These are phyloP conservation scores for Aspergillus novofumigatus DNA, from an alignment of 2,329 filamentous ascomycete genomes.

Conservation along the genomic window DNA sequence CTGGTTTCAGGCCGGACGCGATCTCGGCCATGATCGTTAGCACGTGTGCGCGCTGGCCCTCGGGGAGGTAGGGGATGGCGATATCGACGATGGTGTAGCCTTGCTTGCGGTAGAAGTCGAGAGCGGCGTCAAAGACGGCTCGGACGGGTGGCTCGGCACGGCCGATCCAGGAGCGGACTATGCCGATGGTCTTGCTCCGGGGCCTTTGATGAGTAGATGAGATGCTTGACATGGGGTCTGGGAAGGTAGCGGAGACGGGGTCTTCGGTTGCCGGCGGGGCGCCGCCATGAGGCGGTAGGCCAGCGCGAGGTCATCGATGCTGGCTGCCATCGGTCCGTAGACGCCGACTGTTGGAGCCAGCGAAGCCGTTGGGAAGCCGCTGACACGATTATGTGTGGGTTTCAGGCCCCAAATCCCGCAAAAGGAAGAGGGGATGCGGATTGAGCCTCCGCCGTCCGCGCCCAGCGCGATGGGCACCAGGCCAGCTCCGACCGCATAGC, in stretches of 20 bases:
- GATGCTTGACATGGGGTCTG: conserved; percentile 45
- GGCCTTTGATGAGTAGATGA: conserved; percentile 33
- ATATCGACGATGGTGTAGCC: conserved; percentile 45
- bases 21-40: conserved; percentile 73
- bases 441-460: conserved; percentile 70
- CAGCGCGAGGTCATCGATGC: conserved; percentile 70
- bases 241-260: conserved; percentile 59
- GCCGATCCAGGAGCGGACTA: conserved; percentile 66
- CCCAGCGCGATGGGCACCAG: conserved; percentile 69
- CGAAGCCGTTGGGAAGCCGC: conserved; percentile 54
- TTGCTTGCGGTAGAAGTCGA: conserved; percentile 50
- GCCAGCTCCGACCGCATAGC: conserved; percentile 65
- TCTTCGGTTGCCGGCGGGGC: conserved; percentile 57
- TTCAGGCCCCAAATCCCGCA: conserved; percentile 83
- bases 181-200: conserved; percentile 62
- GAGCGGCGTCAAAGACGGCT: conserved; percentile 56
- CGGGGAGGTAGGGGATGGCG: conserved; percentile 55
- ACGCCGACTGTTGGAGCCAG: conserved; percentile 62
- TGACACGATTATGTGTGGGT: conserved; percentile 67
- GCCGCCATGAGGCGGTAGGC: conserved; percentile 77
- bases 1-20: conserved; percentile 46
- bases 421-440: conserved; percentile 69
- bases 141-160: conserved; percentile 62
- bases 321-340: conserved; percentile 70
- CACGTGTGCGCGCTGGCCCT: conserved; percentile 73